Base-by-base conservation (phyloP, 805 yeast species). In the Schwanniomyces sp. region DNA sequence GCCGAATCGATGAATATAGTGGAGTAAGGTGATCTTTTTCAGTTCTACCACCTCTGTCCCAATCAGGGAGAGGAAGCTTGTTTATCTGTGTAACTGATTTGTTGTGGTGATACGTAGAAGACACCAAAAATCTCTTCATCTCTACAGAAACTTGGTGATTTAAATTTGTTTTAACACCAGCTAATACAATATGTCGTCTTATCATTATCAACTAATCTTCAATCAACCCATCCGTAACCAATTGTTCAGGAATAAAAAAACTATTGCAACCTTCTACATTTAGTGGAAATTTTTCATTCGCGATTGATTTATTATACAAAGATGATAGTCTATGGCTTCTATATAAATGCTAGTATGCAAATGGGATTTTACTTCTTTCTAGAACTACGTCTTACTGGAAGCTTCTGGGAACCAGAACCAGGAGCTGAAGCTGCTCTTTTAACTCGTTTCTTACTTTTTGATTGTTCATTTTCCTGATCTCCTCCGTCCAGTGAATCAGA, bases 11-110 rank as follows among this genome's bases (percentile, higher is more conserved):
- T 2, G 73, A 58, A 50, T 67, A 70, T 17, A 71, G 52, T 7
- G 76, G 75, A 0, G 74, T 63, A 49, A 72, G 52, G 17, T 64
- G 56, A 26, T 57, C 63, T 12, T 51, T 53, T 12, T 62, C 56
- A 1, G 66, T 67, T 40, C 67, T 49, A 9, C 74, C 76, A 38
- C 78, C 78, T 27, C 75, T 56, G 47, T 72, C 76, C 75, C 75
- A 70, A 21, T 61, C 62, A 14, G 39, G 40, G 7, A 43, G 41
- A 5, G 50, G 47, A 9, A 44, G 34, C 8, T 24, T 30, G 3
- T 14, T 16, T 9, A 21, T n/a, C 8, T 4, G 7, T 16, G 24
- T 2, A 18, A 14, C 11, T 14, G 36, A 37, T 37, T 5, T 37
- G 10, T 11, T 21, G 14, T 37, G 5, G 14, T 24, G 40, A 37